Evolutionary conservation across 352 stramenopile species (phyloP), one percentile per base, ranked within the genome.

Genomic region (Peronospora destructor): DNA sequence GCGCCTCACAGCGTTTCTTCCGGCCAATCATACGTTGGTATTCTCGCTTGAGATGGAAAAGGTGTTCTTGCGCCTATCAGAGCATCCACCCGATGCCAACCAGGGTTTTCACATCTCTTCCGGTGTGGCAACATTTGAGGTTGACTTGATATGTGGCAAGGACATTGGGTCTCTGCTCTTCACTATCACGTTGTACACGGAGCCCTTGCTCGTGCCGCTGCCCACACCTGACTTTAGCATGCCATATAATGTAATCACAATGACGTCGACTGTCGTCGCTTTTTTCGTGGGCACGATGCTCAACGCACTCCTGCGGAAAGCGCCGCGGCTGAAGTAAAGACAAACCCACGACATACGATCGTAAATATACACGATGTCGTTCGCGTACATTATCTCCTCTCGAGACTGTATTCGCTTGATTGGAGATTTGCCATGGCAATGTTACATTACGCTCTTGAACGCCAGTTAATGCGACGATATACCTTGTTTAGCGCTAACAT

Each of bases 161-260:
- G 26, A 64, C 8, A 23, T 34, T 11, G 42, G 30, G 3, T 49
- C 32, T 23, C 32, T 32, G 35, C 28, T 13, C 8, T 71, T 66
- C 50, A 68, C 56, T 6, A 63, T 50, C 13, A 77, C 74, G 14
- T 48, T 85, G 30, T 93, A 84, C 60, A 87, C 81, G 2, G 84
- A 94, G 49, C 76, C 80, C 40, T 67, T 95, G 46, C 69, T 94
- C 0, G 76, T 95, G 16, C 69, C 71, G 30, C 60, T 95, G 45
- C 84, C 85, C 13, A 90, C 80, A 26, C 85, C 85, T 11, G 85
- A 95, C 61, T 93, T 94, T 49, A 93, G 80, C 51, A 94, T 95
- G 84, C 84, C 84, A 44, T 95, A 91, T 65, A 94, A 94, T 43
- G 84, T 95, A 10, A 95, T 95, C 54, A 91, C 76, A 25, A 83